Percentiles rank a stretch among this genome's conserved stretches.
Evolutionary conservation across 2,329 filamentous ascomycete genomes (phyloP).

Genomic region (Blastomyces gilchristii): DNA sequence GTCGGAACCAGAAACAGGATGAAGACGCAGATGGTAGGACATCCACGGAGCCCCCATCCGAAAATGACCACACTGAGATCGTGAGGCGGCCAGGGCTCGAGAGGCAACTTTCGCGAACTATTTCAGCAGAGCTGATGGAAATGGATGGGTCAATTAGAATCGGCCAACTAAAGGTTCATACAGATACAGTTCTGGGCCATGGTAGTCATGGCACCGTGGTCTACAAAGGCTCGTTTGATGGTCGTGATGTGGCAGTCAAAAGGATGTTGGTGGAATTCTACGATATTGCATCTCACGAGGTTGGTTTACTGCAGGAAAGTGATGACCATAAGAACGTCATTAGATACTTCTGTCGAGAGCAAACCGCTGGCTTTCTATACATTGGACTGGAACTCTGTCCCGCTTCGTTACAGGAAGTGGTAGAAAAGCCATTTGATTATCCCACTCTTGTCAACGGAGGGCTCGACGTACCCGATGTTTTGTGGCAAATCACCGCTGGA

Average conservation of each 20-base stretch:
- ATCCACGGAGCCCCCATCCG: constrained; percentile 43
- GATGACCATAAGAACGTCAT: constrained; percentile 96
- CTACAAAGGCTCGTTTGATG: constrained; percentile 88
- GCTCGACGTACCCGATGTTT: constrained; percentile 63
- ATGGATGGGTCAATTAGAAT: constrained; percentile 54
- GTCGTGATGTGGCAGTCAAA: constrained; percentile 88
- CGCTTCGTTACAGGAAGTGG: constrained; percentile 82
- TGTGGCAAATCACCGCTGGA: constrained; percentile 84
- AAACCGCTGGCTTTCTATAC: constrained; percentile 82
- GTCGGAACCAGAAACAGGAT: constrained; percentile 42
- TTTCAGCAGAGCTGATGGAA: constrained; percentile 46
- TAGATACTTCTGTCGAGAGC: constrained; percentile 87
- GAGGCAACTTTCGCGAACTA: constrained; percentile 43
- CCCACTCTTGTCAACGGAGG: constrained; percentile 55
- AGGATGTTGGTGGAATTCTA: constrained; percentile 94
- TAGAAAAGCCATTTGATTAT: constrained; percentile 62
- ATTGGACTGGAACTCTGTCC: constrained; percentile 92
- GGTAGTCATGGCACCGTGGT: constrained; percentile 97
- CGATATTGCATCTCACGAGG: constrained; percentile 90
- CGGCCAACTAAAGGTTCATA: constrained; percentile 51
- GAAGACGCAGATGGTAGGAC: constrained; percentile 46
- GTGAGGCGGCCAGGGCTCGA: constrained; percentile 51
- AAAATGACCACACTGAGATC: constrained; percentile 29
- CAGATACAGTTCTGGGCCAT: constrained; percentile 52
- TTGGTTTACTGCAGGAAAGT: constrained; percentile 78